Conservation (phyloP, 2,329 filamentous ascomycete species). For the Rutstroemia sydowiana region DNA sequence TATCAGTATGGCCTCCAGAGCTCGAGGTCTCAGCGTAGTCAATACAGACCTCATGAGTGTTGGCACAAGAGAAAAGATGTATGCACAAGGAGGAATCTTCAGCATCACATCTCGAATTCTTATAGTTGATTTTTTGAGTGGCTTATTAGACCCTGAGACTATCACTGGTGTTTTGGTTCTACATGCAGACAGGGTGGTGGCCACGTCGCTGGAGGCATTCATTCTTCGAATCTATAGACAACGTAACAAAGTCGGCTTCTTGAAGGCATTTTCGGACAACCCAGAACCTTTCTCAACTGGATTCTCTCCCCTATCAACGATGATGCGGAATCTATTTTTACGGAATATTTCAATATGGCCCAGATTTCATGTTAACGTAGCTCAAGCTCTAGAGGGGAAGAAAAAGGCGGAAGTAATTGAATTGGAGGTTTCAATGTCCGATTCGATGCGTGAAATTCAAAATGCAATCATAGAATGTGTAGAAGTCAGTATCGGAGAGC, state of each 20-base stretch:
- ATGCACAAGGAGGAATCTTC: conserved; percentile 81
- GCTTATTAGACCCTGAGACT: conserved; percentile 69
- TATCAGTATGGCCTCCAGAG: conserved; percentile 75
- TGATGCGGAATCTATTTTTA: conserved; percentile 89
- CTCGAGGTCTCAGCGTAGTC: conserved; percentile 80
- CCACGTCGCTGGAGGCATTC: conserved; percentile 88
- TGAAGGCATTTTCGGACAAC: conserved; percentile 93
- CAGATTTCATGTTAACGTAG: conserved; percentile 85
- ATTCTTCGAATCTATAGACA: conserved; percentile 90
- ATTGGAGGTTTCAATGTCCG: conserved; percentile 91
- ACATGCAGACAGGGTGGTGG: conserved; percentile 79
- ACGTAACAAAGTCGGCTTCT: conserved; percentile 86
- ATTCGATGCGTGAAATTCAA: conserved; percentile 87
- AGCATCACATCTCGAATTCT: conserved; percentile 94
- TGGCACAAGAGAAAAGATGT: conserved; percentile 82
- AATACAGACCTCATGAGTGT: conserved; percentile 94
- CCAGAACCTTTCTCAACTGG: conserved; percentile 85
- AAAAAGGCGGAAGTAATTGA: conserved; percentile 96
- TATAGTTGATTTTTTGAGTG: conserved; percentile 87
- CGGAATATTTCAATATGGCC: conserved; percentile 87
- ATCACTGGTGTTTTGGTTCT: conserved; percentile 82
- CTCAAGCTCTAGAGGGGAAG: conserved; percentile 80
- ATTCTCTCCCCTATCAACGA: conserved; percentile 79
- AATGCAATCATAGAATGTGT: conserved; percentile 94
- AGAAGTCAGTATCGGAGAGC: conserved; percentile 85